phyloP scores from a whole-genome alignment of 768 basidiomycete species.

The Chlorophyllum brunneum region DNA sequence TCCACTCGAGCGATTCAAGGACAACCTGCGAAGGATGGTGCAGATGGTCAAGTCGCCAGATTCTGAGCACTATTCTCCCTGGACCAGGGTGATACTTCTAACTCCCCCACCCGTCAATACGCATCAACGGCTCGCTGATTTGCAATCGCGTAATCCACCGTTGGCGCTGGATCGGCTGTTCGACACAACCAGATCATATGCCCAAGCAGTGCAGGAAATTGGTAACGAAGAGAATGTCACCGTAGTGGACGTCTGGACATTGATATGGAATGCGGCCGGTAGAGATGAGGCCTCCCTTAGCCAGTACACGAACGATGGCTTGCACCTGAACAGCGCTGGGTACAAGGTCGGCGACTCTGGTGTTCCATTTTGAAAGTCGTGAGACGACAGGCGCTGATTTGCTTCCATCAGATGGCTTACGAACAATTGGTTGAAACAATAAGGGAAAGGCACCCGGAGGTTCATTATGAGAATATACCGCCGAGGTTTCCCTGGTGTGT shows the following conservation, averaged over 20 bases:
- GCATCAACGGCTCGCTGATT: constrained; percentile 47
- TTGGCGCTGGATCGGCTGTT: constrained; percentile 55
- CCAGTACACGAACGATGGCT: constrained; percentile 63
- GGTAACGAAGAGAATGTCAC: constrained; percentile 52
- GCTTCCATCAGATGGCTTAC: constrained; percentile 55
- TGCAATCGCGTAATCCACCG: constrained; percentile 47
- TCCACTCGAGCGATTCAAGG: constrained; percentile 57
- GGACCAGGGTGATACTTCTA: constrained; percentile 74
- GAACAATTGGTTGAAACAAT: constrained; percentile 59
- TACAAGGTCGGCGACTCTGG: constrained; percentile 52
- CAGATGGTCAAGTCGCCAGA: constrained; percentile 54
- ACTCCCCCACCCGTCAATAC: constrained; percentile 84
- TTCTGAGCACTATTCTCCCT: constrained; percentile 64
- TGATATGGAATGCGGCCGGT: constrained; percentile 72
- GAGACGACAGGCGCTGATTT: constrained; percentile 6
- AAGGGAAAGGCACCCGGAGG: constrained; percentile 54
- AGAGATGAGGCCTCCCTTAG: constrained; percentile 49
- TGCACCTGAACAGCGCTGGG: constrained; percentile 75
- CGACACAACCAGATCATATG: constrained; percentile 62
- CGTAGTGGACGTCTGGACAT: constrained; percentile 72
- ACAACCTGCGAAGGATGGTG: constrained; percentile 64
- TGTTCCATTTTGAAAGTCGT: neutral
- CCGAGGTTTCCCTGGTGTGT: constrained; percentile 61
- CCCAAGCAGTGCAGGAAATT: constrained; percentile 62
- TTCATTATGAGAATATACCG: constrained; percentile 60